Evolutionary conservation across 129 eudicot species (phyloP).

Genomic region (Artemisia argyi): DNA sequence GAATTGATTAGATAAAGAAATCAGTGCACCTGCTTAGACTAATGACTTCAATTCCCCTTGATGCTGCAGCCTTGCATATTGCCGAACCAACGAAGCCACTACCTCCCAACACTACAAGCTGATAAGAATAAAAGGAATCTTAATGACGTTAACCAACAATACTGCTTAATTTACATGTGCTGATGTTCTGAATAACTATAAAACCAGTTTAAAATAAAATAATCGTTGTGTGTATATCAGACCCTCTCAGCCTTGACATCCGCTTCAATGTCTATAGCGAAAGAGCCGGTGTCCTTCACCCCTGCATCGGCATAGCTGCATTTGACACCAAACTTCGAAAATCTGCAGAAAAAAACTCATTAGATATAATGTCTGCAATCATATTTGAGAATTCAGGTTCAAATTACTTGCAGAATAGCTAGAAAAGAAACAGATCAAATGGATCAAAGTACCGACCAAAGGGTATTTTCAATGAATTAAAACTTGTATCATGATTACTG

Average conservation of each 20-base stretch:
- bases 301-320: conserved; percentile 69
- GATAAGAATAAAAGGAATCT: conserved; percentile 16
- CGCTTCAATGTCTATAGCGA: conserved; percentile 81
- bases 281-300: conserved; percentile 46
- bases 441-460: too few relatives aligned
- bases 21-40: conserved; percentile 86
- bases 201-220: not conserved
- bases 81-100: conserved; percentile 98
- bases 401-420: not conserved
- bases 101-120: conserved; percentile 98
- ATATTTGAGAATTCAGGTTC: not conserved
- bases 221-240: conserved; percentile 13
- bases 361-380: not conserved
- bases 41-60: conserved; percentile 90
- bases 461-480: too few relatives aligned
- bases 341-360: conserved; percentile 36
- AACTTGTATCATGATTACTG: too few relatives aligned
- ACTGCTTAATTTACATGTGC: not conserved
- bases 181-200: not conserved
- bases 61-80: conserved; percentile 95
- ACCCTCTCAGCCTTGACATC: conserved; percentile 85
- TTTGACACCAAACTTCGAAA: conserved; percentile 45
- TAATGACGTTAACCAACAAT: conserved; percentile 8
- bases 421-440: not conserved
- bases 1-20: not conserved